A percentile compares a stretch with the other conserved stretches of the same genome.
These are phyloP conservation scores for Plasmodium ovale DNA, from an alignment of 169 alveolate species.

Conservation along the genomic window DNA sequence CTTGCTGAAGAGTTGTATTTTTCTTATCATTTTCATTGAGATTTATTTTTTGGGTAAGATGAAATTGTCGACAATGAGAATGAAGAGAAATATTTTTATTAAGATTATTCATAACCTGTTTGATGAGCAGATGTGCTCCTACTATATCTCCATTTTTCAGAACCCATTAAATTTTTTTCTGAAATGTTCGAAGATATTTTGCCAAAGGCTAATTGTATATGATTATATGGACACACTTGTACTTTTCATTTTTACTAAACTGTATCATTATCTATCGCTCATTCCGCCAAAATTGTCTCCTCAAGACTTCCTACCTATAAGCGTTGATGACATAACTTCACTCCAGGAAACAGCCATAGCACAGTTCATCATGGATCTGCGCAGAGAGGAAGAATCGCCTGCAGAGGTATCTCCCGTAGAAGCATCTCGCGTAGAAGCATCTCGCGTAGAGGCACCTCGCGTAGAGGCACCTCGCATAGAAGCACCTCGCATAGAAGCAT, in stretches of 20 bases:
- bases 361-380: slow-evolving; percentile 17
- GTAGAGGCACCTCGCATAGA: background rate
- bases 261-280: slow-evolving; percentile 37
- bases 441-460: background rate
- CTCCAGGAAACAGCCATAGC: slow-evolving; percentile 70
- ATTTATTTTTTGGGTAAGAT: slow-evolving; percentile 8
- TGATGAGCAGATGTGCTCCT: slow-evolving; percentile 31
- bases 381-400: background rate
- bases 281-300: slow-evolving; percentile 35
- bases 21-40: slow-evolving; percentile 31
- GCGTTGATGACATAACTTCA: slow-evolving; percentile 56
- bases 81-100: slow-evolving; percentile 8
- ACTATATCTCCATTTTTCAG: slow-evolving; percentile 68
- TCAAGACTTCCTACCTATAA: slow-evolving; percentile 43
- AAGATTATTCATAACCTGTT: slow-evolving; percentile 12
- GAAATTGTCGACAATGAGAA: background rate
- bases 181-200: slow-evolving; percentile 7
- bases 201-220: slow-evolving; percentile 16
- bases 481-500: background rate
- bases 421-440: background rate
- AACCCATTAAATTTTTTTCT: slow-evolving; percentile 66
- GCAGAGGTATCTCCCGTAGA: too few species aligned
- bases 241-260: slow-evolving; percentile 40
- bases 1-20: slow-evolving; percentile 9
- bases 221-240: slow-evolving; percentile 35